Base-by-base conservation (phyloP, 2,329 filamentous ascomycete species). In the Talaromyces atroroseus region DNA sequence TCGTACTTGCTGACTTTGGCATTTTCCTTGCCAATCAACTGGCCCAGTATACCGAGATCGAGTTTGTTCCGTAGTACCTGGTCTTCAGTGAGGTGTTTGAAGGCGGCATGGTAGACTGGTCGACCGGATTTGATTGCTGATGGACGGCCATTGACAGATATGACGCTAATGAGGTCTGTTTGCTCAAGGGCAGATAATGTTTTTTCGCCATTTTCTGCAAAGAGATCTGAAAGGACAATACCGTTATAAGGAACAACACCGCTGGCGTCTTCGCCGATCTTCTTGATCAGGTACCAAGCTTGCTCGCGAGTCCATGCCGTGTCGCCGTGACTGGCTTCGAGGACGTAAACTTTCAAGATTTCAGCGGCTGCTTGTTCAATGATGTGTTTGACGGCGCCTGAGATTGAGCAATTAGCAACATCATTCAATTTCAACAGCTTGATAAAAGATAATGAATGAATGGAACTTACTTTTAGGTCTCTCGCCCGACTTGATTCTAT, bases 341-440 rank as follows among this genome's bases (percentile, higher is more conserved):
- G 78, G 29, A 99, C 82, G 74, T 92, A 97, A 80, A 96, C 91
- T 67, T 96, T 95, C 59, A 96, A 76, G 49, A 97, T 92, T 67
- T 97, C 94, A 0, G 89, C 89, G 0, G 91, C 89, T 18, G 88
- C 88, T 67, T 96, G 90, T 54, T 90, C 86, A 54, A 96, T 88
- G 60, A 99, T 97, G 61, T 96, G 91, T 21, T 85, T 79, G 2
- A 96, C 87, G 2, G 94, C 94, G 63, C 87, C 81, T 78, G 56
- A 55, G 5, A 10, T 40, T 34, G 26, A 18, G 24, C 58, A 42
- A 50, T 72, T 49, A 71, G 64, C 48, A 7, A 21, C 11, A 2
- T 32, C 16, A 20, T n/a, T 7, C 3, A 7, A 40, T 16, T n/a
- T 42, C 20, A 26, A 23, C 26, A 32, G 12, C 32, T n/a, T 14